These are phyloP conservation scores for Gynochthodes officinalis DNA, from an alignment of 257 asterid species.

Conservation along the genomic window DNA sequence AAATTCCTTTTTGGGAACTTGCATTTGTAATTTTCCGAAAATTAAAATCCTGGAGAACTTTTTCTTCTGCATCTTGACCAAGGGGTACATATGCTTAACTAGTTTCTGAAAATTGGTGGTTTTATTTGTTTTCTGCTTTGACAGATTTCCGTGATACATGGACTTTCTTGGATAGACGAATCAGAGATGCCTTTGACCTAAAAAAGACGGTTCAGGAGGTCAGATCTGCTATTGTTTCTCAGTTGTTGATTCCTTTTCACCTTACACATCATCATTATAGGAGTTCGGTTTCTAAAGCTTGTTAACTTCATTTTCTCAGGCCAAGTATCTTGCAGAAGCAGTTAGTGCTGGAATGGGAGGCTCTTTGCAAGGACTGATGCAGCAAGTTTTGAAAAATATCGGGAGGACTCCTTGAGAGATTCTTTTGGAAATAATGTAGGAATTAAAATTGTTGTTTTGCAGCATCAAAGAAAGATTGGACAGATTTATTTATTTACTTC, in stretches of 20 bases:
- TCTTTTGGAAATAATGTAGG: neutral
- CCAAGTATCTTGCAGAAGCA: constrained; percentile 74
- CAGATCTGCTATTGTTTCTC: constrained; percentile 11
- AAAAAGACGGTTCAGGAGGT: constrained; percentile 85
- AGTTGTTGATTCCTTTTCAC: neutral
- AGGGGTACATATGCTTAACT: neutral
- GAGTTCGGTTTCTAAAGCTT: constrained; percentile 18
- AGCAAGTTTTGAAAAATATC: constrained; percentile 38
- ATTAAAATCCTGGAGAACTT: neutral
- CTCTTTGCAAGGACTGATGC: constrained; percentile 59
- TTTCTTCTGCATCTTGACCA: neutral
- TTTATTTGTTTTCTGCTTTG: constrained; percentile 11
- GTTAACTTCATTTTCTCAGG: constrained; percentile 47
- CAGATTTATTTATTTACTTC: no score
- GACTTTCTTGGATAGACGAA: constrained; percentile 71
- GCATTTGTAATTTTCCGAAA: neutral
- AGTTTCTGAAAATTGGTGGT: neutral
- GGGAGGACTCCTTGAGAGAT: neutral
- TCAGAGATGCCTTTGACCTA: constrained; percentile 81
- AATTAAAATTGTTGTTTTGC: neutral
- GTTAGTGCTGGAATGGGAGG: constrained; percentile 90
- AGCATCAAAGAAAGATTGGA: no score
- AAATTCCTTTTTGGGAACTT: neutral
- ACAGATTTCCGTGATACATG: constrained; percentile 84
- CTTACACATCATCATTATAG: neutral